Percentiles rank a stretch among this genome's conserved stretches.
Evolutionary conservation across 2,329 filamentous ascomycete species (phyloP).

Genomic region (Pseudogymnoascus sp.): DNA sequence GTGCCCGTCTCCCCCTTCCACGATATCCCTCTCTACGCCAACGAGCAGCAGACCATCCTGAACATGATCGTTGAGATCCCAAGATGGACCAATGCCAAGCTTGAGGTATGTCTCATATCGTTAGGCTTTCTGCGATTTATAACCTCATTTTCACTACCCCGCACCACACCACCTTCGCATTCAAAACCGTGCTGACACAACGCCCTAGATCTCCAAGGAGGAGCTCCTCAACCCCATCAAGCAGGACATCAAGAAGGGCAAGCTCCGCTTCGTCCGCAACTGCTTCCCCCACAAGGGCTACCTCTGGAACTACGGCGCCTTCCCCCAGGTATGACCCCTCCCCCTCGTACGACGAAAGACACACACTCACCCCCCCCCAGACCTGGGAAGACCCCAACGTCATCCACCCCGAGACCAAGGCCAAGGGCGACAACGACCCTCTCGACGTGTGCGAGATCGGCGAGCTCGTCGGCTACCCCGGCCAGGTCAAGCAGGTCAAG

Average conservation of each 20-base stretch:
- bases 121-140: constrained; percentile 8
- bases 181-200: constrained; percentile 9
- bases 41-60: constrained; percentile 86
- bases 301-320: constrained; percentile 99
- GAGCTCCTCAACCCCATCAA: constrained; percentile 98
- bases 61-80: constrained; percentile 99
- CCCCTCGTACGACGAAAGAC: neutral
- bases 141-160: neutral
- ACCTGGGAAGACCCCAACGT: constrained; percentile 99
- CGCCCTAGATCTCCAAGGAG: constrained; percentile 85
- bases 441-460: constrained; percentile 99
- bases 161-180: neutral
- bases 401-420: constrained; percentile 97
- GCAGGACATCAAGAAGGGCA: constrained; percentile 99
- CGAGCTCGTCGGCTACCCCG: constrained; percentile 90
- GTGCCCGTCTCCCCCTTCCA: constrained; percentile 91
- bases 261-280: constrained; percentile 98
- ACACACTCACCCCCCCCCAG: constrained; percentile 38
- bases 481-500: constrained; percentile 99
- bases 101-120: constrained; percentile 65
- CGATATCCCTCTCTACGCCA: constrained; percentile 96
- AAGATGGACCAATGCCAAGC: constrained; percentile 99
- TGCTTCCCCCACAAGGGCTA: constrained; percentile 99
- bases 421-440: constrained; percentile 98
- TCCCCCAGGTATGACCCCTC: constrained; percentile 70